Conservation (phyloP, 352 stramenopile species). For the Phytopythium mirpurense region DNA sequence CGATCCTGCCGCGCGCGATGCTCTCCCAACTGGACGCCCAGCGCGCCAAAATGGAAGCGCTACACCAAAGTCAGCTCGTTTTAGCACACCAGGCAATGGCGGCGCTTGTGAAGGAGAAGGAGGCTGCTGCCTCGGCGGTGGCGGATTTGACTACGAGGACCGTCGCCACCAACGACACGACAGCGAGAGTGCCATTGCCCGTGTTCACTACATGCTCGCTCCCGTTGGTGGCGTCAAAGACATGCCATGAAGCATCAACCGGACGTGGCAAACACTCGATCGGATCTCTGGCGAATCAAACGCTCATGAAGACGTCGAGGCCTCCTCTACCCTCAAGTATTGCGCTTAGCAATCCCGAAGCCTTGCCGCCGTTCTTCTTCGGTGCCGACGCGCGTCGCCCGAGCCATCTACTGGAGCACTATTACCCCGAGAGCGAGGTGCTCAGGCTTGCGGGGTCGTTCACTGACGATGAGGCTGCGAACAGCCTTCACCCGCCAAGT, state of each 20-base stretch:
- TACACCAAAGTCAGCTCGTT: slow-evolving; percentile 31
- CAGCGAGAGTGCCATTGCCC: no score
- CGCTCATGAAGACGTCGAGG: background rate
- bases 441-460: slow-evolving; percentile 1
- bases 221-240: background rate
- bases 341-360: slow-evolving; percentile 8
- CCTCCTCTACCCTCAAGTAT: slow-evolving; percentile 2
- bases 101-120: slow-evolving; percentile 48
- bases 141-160: background rate
- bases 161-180: slow-evolving; percentile 2
- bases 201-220: background rate
- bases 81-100: slow-evolving; percentile 31
- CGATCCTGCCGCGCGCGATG: slow-evolving; percentile 34
- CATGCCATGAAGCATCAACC: background rate
- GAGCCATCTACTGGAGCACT: background rate
- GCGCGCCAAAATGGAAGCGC: slow-evolving; percentile 13
- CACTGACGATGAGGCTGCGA: background rate
- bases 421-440: slow-evolving; percentile 3
- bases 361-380: slow-evolving; percentile 17
- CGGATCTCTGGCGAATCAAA: background rate
- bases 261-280: background rate
- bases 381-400: background rate
- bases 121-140: slow-evolving; percentile 2
- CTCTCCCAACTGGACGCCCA: slow-evolving; percentile 22
- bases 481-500: background rate